phyloP scores from a whole-genome alignment of 1,284 basidiomycete genomes.

The Inonotus obliquus region DNA sequence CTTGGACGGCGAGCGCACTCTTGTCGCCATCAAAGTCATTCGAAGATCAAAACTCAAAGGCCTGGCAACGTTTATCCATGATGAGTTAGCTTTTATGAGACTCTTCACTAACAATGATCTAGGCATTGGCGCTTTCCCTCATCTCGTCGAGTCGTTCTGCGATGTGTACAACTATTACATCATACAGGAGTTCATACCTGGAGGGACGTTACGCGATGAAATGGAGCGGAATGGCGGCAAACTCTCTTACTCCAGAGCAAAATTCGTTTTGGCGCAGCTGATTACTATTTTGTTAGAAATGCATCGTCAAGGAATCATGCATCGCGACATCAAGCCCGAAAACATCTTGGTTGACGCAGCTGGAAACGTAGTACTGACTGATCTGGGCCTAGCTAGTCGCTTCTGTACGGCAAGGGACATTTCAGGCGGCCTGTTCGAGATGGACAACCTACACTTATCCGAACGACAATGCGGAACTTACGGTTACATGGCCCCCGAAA shows the following conservation, averaged over 20 bases:
- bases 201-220: constrained; percentile 1
- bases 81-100: not conserved
- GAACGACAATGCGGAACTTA: constrained; percentile 60
- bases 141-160: constrained; percentile 3
- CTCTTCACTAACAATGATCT: not conserved
- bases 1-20: not conserved
- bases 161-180: constrained; percentile 6
- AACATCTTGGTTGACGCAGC: constrained; percentile 51
- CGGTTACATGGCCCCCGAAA: constrained; percentile 62
- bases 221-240: not conserved
- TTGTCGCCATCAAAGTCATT: constrained; percentile 4
- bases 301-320: constrained; percentile 44
- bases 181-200: not conserved
- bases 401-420: constrained; percentile 40
- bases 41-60: not conserved
- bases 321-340: constrained; percentile 63
- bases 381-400: constrained; percentile 31
- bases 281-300: not conserved
- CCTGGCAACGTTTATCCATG: not conserved
- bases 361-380: constrained; percentile 59
- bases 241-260: not conserved
- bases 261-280: not conserved
- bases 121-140: not conserved
- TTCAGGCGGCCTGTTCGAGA: not conserved
- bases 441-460: constrained; percentile 31